Evolutionary conservation across 352 stramenopile genomes (phyloP).

Genomic region (Globisporangium nodosum): DNA sequence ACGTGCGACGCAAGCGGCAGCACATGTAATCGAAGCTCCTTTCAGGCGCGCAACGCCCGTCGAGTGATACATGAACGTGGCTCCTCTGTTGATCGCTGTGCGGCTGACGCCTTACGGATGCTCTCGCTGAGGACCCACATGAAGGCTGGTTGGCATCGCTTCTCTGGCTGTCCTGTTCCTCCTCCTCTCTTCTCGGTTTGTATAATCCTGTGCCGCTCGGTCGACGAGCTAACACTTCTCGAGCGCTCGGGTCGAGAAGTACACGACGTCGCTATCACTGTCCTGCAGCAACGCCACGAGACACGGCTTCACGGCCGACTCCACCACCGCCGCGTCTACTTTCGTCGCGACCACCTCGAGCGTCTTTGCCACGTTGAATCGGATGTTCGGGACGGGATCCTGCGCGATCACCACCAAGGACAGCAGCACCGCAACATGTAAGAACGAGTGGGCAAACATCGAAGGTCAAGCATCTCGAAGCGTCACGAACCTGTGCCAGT

Average conservation of each 20-base stretch:
- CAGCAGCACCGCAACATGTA: neutral
- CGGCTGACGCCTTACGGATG: neutral
- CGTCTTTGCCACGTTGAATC: conserved; percentile 98
- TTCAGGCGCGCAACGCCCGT: neutral
- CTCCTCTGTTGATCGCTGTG: conserved; percentile 1
- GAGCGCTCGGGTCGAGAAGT: conserved; percentile 86
- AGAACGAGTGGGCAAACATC: neutral
- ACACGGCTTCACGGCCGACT: conserved; percentile 77
- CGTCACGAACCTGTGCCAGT: conserved; percentile 73
- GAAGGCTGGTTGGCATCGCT: neutral
- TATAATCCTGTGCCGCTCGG: neutral
- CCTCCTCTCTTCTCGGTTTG: neutral
- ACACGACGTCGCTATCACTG: conserved; percentile 91
- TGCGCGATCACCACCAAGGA: conserved; percentile 17
- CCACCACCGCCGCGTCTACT: conserved; percentile 56
- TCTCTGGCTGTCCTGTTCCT: neutral
- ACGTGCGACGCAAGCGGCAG: conserved; percentile 2
- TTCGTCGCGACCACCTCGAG: conserved; percentile 83
- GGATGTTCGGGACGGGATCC: conserved; percentile 96
- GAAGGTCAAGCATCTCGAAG: conserved; percentile 4
- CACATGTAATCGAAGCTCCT: neutral
- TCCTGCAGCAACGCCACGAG: conserved; percentile 88
- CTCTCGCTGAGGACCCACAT: conserved; percentile 1
- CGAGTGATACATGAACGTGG: neutral
- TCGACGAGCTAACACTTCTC: conserved; percentile 35